Conservation (phyloP, 768 basidiomycete species). For the Pleurotus eryngii region DNA sequence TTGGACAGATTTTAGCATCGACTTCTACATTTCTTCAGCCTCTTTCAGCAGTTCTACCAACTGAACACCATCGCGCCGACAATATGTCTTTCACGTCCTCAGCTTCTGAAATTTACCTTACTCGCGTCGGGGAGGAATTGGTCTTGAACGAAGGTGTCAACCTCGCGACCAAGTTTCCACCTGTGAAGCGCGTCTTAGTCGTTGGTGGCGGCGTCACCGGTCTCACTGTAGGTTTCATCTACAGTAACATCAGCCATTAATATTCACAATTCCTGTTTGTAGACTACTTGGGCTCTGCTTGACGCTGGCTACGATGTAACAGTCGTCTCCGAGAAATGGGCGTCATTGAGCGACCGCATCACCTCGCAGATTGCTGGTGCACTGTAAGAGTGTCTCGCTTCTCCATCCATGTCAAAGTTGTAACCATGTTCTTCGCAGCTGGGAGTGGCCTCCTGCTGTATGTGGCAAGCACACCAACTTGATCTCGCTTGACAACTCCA, state of each 20-base stretch:
- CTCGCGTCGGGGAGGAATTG: constrained; percentile 4
- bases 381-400: constrained; percentile 16
- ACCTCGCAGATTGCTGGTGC: constrained; percentile 25
- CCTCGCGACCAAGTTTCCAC: background rate
- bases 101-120: constrained; percentile 1
- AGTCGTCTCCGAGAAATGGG: constrained; percentile 24
- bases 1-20: background rate
- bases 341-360: constrained; percentile 15
- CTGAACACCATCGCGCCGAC: background rate
- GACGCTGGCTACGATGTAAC: constrained; percentile 34
- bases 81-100: background rate
- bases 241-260: background rate
- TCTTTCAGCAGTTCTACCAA: background rate
- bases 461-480: constrained; percentile 34
- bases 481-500: constrained; percentile 30
- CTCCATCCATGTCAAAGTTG: background rate
- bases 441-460: constrained; percentile 38
- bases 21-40: background rate
- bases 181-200: constrained; percentile 8
- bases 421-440: constrained; percentile 16
- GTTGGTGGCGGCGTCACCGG: constrained; percentile 13
- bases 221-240: constrained; percentile 6
- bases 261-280: background rate
- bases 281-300: constrained; percentile 29
- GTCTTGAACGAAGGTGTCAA: constrained; percentile 5